Evolutionary conservation across 2,329 filamentous ascomycete species (phyloP), one percentile per base, ranked within the genome.

Genomic region (Cadophora luteo-olivacea): DNA sequence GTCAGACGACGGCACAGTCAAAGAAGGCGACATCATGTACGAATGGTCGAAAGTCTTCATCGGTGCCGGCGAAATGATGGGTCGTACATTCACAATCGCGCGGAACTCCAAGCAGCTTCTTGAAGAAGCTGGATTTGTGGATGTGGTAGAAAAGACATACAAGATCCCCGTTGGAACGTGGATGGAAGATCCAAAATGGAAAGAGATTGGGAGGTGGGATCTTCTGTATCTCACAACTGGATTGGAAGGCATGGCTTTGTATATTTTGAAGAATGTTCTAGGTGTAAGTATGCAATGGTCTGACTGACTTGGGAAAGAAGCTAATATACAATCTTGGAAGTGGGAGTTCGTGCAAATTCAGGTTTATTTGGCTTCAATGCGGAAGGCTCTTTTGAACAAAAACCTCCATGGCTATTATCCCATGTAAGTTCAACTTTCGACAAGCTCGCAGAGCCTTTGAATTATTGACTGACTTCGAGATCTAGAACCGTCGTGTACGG

Each of bases 161-260:
- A 87, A 84, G 75, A 79, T 87, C 48, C 86, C 86, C 0, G 79
- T 84, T 51, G 85, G 85, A 25, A 78, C 79, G 3, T 88, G 86
- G 86, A 79, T 85, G 0, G 83, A 81, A 68, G 76, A 72, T 33
- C 55, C 55, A 3, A 61, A 66, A 32, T 49, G 62, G 41, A 71
- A 71, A 65, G 71, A 77, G 38, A 48, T 73, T 36, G 70, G 71
- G 16, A 62, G 45, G n/a, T 72, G 68, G 68, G 66, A 68, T 51
- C 55, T 62, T 1, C 41, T 67, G n/a, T 66, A 67, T 60, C 57
- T 70, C 14, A 41, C 63, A 9, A 52, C 63, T 36, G 69, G 68
- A 16, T 48, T 72, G 24, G 71, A 72, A 29, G 69, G 71, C 9
- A 66, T 61, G 36, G 61, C 62, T n/a, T 36, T 70, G 63, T 55